These are phyloP conservation scores for Starmerella kuoi DNA, from an alignment of 805 yeast species.

Conservation along the genomic window DNA sequence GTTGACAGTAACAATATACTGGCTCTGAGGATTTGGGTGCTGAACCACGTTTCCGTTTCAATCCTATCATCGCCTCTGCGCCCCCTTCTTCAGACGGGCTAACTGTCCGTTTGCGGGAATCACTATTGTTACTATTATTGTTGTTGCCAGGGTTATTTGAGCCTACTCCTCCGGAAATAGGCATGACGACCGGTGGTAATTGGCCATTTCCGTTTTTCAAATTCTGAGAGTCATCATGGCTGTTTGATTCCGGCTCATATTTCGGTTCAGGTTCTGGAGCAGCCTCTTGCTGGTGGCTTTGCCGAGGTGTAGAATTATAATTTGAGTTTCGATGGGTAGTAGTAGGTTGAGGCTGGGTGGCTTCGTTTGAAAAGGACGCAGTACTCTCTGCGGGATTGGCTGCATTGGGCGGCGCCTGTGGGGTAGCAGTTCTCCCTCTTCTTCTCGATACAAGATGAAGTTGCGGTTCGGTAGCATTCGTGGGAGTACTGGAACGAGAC, in stretches of 20 bases:
- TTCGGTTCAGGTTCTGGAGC: too few species aligned
- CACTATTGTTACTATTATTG: background rate
- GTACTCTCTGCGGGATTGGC: too few species aligned
- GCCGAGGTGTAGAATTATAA: too few species aligned
- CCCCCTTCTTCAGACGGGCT: constrained; percentile 25
- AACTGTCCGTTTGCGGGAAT: background rate
- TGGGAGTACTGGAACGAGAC: constrained; percentile 17
- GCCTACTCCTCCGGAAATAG: background rate
- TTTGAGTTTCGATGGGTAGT: too few species aligned
- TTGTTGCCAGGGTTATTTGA: too few species aligned
- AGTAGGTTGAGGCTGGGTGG: too few species aligned
- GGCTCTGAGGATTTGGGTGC: constrained; percentile 41
- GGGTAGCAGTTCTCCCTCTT: constrained; percentile 14
- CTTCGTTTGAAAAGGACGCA: too few species aligned
- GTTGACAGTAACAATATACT: constrained; percentile 89
- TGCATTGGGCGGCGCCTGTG: too few species aligned
- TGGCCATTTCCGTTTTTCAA: too few species aligned
- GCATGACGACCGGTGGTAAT: background rate
- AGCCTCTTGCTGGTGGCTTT: too few species aligned
- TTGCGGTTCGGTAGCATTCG: background rate
- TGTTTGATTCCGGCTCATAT: too few species aligned
- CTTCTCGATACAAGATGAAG: constrained; percentile 3
- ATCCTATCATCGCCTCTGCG: constrained; percentile 6
- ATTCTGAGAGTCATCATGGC: too few species aligned
- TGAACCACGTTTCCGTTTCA: constrained; percentile 17